phyloP scores from a whole-genome alignment of 2,329 filamentous ascomycete species.

The Diplodia scrobiculata region DNA sequence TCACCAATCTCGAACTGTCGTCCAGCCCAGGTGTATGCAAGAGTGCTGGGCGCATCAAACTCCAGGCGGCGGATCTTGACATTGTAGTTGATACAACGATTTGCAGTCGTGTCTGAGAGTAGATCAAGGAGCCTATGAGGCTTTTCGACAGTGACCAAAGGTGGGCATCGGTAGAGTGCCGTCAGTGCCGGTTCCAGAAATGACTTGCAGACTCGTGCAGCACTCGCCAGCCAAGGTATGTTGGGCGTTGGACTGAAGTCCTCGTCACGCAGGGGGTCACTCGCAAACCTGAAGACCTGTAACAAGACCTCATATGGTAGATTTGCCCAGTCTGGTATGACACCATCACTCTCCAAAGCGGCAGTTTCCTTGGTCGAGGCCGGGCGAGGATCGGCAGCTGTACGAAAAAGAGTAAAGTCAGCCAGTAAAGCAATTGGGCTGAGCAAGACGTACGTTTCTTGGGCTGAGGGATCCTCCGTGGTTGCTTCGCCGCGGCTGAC shows the following conservation, averaged over 20 bases:
- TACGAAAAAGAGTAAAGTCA: constrained; percentile 8
- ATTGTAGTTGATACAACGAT: constrained; percentile 60
- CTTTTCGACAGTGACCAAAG: constrained; percentile 58
- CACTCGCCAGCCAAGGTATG: constrained; percentile 65
- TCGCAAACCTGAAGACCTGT: constrained; percentile 69
- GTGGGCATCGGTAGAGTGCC: constrained; percentile 70
- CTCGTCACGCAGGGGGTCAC: constrained; percentile 58
- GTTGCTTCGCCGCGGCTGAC: not conserved
- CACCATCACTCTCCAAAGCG: constrained; percentile 34
- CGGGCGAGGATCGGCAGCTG: not conserved
- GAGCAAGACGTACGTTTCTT: constrained; percentile 18
- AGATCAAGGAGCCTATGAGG: constrained; percentile 53
- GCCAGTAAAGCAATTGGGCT: not conserved
- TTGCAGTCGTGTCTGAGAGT: constrained; percentile 54
- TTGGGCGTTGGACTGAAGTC: constrained; percentile 49
- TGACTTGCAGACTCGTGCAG: constrained; percentile 61
- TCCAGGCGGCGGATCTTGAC: constrained; percentile 70
- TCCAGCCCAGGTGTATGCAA: constrained; percentile 57
- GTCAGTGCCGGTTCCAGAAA: constrained; percentile 74
- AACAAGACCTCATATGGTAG: constrained; percentile 70
- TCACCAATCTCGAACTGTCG: constrained; percentile 58
- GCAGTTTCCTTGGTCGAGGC: not conserved
- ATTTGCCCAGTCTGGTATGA: constrained; percentile 60
- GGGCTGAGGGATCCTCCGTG: not conserved
- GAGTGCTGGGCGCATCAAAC: constrained; percentile 64